Base-by-base conservation (phyloP, 176 grass and related monocot genomes). In the Neostapfia colusana region DNA sequence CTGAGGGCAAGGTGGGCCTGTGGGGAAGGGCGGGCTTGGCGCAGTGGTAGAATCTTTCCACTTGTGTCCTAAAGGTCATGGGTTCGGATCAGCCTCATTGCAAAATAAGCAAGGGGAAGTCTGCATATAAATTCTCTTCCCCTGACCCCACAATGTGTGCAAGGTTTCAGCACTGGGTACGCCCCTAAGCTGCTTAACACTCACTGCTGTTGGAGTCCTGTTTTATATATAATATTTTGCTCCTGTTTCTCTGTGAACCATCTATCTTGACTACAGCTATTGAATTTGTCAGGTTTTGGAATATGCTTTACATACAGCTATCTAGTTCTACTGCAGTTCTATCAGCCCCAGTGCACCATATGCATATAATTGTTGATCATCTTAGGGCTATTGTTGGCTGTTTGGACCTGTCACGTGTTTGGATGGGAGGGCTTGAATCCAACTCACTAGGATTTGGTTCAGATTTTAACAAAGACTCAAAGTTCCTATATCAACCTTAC, bases 311-410 rank as follows among this genome's bases (percentile, higher is more conserved):
- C 7, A 45, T 63, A 76, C 54, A 74, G 2, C 6, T 41, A 4
- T 70, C 10, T 54, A 68, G 42, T 69, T 86, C 4, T 79, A 45
- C n/a, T 56, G 38, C 28, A 81, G 24, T 75, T 43, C 39, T 81
- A 16, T 72, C 27, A 28, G 3, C 38, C 14, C 59, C 15, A 37
- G 23, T 73, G 14, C 4, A 17, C 3, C 15, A 28, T 54, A 24
- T 28, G 5, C 58, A 18, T 74, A 26, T 18, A 43, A 41, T 9
- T 45, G 1, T 7, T 23, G 36, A 3, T 45, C 23, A 41, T 14
- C 18, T 57, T 74, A 26, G 38, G 46, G 77, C 2, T 77, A 31
- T 82, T 3, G 0, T 21, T 39, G 37, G 13, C 49, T 2, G 14
- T 42, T 56, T 60, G 20, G 15, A 10, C 55, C 0, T 44, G 34